These are phyloP conservation scores for Suillus occidentalis DNA, from an alignment of 768 basidiomycete genomes.

Conservation along the genomic window DNA sequence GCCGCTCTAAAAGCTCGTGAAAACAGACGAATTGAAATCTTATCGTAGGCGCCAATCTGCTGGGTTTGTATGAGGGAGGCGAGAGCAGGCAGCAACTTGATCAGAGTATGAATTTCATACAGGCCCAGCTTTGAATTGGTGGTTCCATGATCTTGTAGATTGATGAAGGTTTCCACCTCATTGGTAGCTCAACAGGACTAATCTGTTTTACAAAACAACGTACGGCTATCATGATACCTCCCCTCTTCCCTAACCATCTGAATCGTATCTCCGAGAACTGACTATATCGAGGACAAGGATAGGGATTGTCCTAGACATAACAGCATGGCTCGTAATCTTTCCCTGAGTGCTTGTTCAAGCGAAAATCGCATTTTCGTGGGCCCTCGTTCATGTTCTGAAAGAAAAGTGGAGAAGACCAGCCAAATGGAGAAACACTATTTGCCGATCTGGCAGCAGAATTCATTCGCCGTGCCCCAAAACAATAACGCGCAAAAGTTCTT, in stretches of 20 bases:
- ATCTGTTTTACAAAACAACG: slow-evolving; percentile 36
- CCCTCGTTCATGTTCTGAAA: slow-evolving; percentile 60
- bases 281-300: slow-evolving; percentile 26
- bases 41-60: neutral
- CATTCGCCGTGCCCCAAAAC: slow-evolving; percentile 62
- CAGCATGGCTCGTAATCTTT: slow-evolving; percentile 26
- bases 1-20: neutral
- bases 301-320: neutral
- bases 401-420: neutral
- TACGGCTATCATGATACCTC: slow-evolving; percentile 41
- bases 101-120: slow-evolving; percentile 25
- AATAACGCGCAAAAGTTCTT: slow-evolving; percentile 55
- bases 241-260: slow-evolving; percentile 51
- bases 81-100: neutral
- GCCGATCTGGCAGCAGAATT: neutral
- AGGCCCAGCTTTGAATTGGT: slow-evolving; percentile 37
- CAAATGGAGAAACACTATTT: slow-evolving; percentile 10
- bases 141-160: slow-evolving; percentile 53
- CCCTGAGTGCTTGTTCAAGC: slow-evolving; percentile 68
- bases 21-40: neutral
- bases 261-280: slow-evolving; percentile 41
- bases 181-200: slow-evolving; percentile 35
- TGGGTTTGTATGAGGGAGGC: neutral
- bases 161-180: slow-evolving; percentile 56
- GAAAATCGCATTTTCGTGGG: slow-evolving; percentile 56